These are phyloP conservation scores for Podosphaera xanthii DNA, from an alignment of 2,329 filamentous ascomycete genomes.

Conservation along the genomic window DNA sequence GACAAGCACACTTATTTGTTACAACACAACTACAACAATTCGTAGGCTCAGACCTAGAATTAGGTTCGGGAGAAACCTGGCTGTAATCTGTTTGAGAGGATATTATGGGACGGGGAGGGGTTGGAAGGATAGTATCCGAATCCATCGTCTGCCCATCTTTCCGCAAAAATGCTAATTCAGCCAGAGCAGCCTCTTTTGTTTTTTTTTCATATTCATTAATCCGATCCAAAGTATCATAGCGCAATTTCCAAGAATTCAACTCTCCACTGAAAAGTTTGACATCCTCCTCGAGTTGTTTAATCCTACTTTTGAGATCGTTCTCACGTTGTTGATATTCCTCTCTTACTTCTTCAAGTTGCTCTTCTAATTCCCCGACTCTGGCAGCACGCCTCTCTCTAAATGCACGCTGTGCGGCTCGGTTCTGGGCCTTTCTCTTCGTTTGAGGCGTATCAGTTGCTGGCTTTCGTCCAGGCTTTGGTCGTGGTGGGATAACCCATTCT, in stretches of 20 bases:
- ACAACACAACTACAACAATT: slow-evolving; percentile 34
- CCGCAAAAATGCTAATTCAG: slow-evolving; percentile 18
- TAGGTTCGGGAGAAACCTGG: slow-evolving; percentile 13
- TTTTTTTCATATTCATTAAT: slow-evolving; percentile 17
- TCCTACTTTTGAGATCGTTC: slow-evolving; percentile 29
- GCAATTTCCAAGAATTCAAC: slow-evolving; percentile 15
- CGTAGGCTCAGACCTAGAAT: slow-evolving; percentile 15
- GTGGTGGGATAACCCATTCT: slow-evolving; percentile 68
- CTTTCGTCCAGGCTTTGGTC: slow-evolving; percentile 79
- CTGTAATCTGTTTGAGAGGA: slow-evolving; percentile 1
- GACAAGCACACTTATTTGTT: slow-evolving; percentile 31
- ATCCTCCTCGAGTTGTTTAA: slow-evolving; percentile 37
- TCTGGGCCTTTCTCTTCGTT: slow-evolving; percentile 86
- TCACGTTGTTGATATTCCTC: slow-evolving; percentile 33
- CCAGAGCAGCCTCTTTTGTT: slow-evolving; percentile 21
- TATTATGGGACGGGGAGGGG: slow-evolving; percentile 11
- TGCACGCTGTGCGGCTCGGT: slow-evolving; percentile 71
- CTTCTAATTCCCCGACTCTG: slow-evolving; percentile 54
- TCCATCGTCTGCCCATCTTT: slow-evolving; percentile 14
- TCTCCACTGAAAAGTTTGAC: slow-evolving; percentile 34
- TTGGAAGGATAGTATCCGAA: slow-evolving; percentile 20
- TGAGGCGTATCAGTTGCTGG: slow-evolving; percentile 80
- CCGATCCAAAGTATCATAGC: slow-evolving; percentile 16
- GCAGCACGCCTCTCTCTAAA: slow-evolving; percentile 76
- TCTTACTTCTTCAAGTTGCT: slow-evolving; percentile 38